phyloP scores from a whole-genome alignment of 345 rosid genomes.

The Populus simonii region DNA sequence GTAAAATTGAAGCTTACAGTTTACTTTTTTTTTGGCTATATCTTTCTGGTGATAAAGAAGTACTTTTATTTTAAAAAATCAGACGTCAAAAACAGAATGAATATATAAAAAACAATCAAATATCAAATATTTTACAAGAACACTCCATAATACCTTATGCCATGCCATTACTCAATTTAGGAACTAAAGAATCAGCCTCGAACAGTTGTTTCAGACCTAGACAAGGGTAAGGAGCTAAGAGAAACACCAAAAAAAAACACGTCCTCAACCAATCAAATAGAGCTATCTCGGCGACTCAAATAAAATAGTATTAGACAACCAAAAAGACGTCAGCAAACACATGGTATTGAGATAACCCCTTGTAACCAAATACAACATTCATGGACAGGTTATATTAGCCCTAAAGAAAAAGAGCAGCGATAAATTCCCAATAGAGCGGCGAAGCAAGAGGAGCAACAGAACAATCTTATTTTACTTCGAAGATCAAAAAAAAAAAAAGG shows the following conservation, averaged over 20 bases:
- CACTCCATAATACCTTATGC: no score
- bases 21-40: not conserved
- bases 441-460: not conserved
- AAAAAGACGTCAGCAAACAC: constrained; percentile 7
- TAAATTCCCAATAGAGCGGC: constrained; percentile 9
- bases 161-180: constrained; percentile 23
- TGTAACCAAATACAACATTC: no score
- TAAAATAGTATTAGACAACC: not conserved
- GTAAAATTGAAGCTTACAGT: not conserved
- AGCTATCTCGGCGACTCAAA: not conserved
- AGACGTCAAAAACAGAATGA: no score
- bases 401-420: not conserved
- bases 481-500: not conserved
- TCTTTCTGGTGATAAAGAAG: not conserved
- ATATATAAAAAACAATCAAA: no score
- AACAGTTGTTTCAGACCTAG: not conserved
- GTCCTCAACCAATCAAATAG: not conserved
- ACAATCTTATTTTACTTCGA: not conserved
- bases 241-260: not conserved
- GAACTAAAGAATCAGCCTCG: constrained; percentile 11
- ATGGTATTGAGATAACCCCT: not conserved
- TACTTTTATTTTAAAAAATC: no score
- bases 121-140: no score
- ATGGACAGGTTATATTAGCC: not conserved
- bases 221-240: not conserved